phyloP scores from a whole-genome alignment of 1,139 yeast genomes.

The Hyphopichia burtonii region DNA sequence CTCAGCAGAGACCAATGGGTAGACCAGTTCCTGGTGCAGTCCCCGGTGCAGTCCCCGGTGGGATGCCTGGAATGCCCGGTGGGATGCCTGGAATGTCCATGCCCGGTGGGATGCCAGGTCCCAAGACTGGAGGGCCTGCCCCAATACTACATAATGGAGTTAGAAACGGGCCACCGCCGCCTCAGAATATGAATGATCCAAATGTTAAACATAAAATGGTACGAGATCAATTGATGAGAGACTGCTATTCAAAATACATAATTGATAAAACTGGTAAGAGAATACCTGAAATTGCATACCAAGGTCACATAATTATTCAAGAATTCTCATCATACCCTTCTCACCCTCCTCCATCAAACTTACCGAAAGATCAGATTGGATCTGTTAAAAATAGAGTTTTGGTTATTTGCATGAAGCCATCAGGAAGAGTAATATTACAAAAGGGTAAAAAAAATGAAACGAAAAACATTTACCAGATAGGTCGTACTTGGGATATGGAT shows the following conservation, averaged over 20 bases:
- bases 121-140: not conserved
- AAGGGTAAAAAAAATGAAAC: conserved; percentile 82
- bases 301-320: conserved; percentile 36
- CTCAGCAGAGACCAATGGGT: not conserved
- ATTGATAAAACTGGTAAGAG: conserved; percentile 27
- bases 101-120: not conserved
- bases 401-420: conserved; percentile 39
- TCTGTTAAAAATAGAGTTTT: conserved; percentile 39
- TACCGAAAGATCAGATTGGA: conserved; percentile 32
- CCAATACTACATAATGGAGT: not conserved
- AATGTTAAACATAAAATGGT: conserved; percentile 14
- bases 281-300: conserved; percentile 34
- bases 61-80: not conserved
- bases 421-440: conserved; percentile 72
- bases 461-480: conserved; percentile 75
- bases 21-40: not conserved
- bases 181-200: conserved; percentile 5
- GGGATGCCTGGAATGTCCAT: not conserved
- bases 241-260: conserved; percentile 39
- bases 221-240: conserved; percentile 38
- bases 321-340: conserved; percentile 43
- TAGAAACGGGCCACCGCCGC: not conserved
- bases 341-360: conserved; percentile 37
- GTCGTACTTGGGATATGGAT: conserved; percentile 88
- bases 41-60: not conserved